Percentiles rank a stretch among this genome's conserved stretches.
These are phyloP conservation scores for Kwoniella botswanensis DNA, from an alignment of 768 basidiomycete genomes.

Conservation along the genomic window DNA sequence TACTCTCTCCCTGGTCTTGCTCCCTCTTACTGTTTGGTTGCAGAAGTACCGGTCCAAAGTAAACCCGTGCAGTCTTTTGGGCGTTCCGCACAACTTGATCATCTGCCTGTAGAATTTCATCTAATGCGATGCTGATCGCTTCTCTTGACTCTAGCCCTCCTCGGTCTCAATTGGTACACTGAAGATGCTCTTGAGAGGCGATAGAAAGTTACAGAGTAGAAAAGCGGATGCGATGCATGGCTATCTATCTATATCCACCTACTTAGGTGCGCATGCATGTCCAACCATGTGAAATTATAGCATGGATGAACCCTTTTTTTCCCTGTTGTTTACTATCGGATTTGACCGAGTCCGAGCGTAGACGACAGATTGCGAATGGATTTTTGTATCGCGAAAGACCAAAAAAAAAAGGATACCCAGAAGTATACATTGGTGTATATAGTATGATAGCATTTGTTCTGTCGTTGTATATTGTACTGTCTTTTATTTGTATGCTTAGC, in stretches of 20 bases:
- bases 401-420: not conserved
- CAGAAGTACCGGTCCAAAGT: no score
- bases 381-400: not conserved
- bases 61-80: no score
- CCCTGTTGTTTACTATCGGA: not conserved
- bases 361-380: not conserved
- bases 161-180: slow-evolving; percentile 58
- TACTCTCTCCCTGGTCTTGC: no score
- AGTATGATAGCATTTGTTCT: not conserved
- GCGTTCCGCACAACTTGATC: not conserved
- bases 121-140: not conserved
- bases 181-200: slow-evolving; percentile 45
- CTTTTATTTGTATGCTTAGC: no score
- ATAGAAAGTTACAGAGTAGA: not conserved
- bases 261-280: not conserved
- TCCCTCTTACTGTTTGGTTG: no score
- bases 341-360: slow-evolving; percentile 13
- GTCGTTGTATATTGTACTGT: not conserved
- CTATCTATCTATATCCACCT: no score
- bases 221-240: not conserved
- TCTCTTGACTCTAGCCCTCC: slow-evolving; percentile 31
- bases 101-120: not conserved
- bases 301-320: no score
- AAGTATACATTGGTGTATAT: no score
- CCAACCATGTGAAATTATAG: not conserved